Conservation (phyloP, 2,329 filamentous ascomycete genomes). For the Ascosphaera apis region DNA sequence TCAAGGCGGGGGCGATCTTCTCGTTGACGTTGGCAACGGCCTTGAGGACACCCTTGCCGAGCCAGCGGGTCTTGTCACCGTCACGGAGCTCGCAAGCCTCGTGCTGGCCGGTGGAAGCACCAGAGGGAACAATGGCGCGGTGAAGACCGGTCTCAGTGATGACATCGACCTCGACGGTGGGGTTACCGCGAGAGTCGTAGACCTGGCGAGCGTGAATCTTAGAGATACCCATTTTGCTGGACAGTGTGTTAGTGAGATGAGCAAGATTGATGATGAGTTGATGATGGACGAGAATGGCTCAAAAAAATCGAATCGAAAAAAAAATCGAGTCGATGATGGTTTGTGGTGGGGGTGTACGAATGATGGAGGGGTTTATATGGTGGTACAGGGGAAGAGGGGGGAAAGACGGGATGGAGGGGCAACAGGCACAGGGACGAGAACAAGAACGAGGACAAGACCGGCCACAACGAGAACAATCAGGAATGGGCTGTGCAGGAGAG, state of each 20-base stretch:
- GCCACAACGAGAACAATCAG: slow-evolving; percentile 1
- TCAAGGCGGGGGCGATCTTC: slow-evolving; percentile 55
- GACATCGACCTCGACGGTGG: slow-evolving; percentile 94
- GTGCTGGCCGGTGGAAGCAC: slow-evolving; percentile 83
- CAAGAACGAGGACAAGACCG: slow-evolving; percentile 5
- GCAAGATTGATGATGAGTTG: slow-evolving; percentile 2
- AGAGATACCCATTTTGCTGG: slow-evolving; percentile 50
- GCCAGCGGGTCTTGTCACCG: slow-evolving; percentile 69
- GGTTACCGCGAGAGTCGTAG: slow-evolving; percentile 97
- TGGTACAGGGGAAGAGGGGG: not conserved
- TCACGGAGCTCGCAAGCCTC: slow-evolving; percentile 82
- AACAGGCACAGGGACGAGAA: slow-evolving; percentile 2
- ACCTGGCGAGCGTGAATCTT: slow-evolving; percentile 85
- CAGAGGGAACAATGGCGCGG: slow-evolving; percentile 91
- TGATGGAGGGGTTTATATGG: not conserved
- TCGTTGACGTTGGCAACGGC: slow-evolving; percentile 72
- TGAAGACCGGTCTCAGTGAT: slow-evolving; percentile 91
- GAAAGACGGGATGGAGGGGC: slow-evolving; percentile 4
- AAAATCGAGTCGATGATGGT: not conserved
- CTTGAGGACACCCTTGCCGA: slow-evolving; percentile 68
- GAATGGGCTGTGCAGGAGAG: too few relatives aligned
- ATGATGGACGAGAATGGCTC: not conserved
- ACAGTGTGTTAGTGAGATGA: too few relatives aligned
- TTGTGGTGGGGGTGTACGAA: too few relatives aligned
- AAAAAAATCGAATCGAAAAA: not conserved